Evolutionary conservation across 2,329 filamentous ascomycete genomes (phyloP).

Genomic region (Cordyceps tenuipes): DNA sequence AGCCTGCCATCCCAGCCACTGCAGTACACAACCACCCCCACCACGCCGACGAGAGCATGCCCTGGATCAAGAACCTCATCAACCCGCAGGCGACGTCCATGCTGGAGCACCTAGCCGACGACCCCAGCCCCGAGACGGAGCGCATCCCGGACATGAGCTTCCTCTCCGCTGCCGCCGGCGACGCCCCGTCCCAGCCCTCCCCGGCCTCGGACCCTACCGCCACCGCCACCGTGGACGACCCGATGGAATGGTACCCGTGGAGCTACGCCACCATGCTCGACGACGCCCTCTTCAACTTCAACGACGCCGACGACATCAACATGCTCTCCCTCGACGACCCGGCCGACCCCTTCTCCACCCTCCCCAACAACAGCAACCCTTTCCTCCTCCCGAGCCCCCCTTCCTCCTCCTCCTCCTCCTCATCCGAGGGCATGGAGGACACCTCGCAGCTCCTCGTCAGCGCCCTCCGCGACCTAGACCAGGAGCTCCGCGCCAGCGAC

Average conservation of each 20-base stretch:
- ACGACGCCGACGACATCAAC: background rate
- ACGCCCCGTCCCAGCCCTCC: background rate
- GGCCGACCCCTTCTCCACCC: background rate
- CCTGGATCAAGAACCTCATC: conserved; percentile 20
- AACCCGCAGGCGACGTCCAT: conserved; percentile 20
- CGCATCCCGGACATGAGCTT: conserved; percentile 9
- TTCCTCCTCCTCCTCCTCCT: background rate
- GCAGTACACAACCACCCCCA: background rate
- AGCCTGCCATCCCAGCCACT: background rate
- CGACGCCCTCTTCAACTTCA: conserved; percentile 8
- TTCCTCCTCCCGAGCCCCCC: background rate
- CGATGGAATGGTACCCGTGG: conserved; percentile 13
- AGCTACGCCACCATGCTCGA: conserved; percentile 10
- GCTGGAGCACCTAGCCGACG: conserved; percentile 15
- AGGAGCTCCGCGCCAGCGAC: conserved; percentile 9
- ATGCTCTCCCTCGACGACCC: conserved; percentile 4
- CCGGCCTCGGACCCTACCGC: background rate
- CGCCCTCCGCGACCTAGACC: conserved; percentile 14
- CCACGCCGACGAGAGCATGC: conserved; percentile 9
- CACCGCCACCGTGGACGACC: background rate
- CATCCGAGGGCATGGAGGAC: conserved; percentile 1
- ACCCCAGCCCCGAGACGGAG: background rate
- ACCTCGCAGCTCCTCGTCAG: conserved; percentile 5
- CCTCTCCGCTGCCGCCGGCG: background rate
- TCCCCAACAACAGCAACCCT: background rate